Evolutionary conservation across 129 eudicot genomes (phyloP).

Genomic region (Oenanthe sinensis): DNA sequence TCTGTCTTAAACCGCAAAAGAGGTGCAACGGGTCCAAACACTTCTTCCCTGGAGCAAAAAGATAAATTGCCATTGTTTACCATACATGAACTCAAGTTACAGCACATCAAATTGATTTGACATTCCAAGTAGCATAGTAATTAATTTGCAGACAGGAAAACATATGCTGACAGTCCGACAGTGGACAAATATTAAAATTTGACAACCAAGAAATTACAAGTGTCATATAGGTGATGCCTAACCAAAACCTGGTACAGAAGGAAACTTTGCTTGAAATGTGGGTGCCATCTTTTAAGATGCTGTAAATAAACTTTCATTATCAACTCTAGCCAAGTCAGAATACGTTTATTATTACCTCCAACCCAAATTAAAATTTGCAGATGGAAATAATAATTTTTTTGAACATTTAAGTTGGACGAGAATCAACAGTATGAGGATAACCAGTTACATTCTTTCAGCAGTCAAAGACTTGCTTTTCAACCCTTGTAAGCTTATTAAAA

Average conservation of each 20-base stretch:
- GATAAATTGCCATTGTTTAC: not conserved
- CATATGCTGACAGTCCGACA: not conserved
- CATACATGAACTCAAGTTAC: no score
- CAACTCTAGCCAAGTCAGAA: not conserved
- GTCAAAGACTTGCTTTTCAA: not conserved
- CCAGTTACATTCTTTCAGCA: not conserved
- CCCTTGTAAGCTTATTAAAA: not conserved
- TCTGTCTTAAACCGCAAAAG: slow-evolving; percentile 72
- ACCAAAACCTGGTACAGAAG: not conserved
- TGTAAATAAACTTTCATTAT: not conserved
- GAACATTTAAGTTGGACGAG: not conserved
- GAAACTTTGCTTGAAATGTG: not conserved
- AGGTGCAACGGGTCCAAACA: slow-evolving; percentile 98
- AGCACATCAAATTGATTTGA: not conserved
- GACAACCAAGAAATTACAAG: not conserved
- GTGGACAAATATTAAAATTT: no score
- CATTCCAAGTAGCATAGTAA: not conserved
- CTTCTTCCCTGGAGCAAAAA: slow-evolving; percentile 55
- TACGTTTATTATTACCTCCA: not conserved
- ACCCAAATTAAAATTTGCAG: not conserved
- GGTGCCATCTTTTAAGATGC: not conserved
- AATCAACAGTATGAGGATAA: not conserved
- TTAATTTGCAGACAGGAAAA: not conserved
- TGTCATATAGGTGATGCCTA: not conserved
- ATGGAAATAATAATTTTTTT: not conserved